Percentiles rank a stretch among this genome's conserved stretches.
Conservation (phyloP, 306 rosid genomes). For the Casuarina glauca region DNA sequence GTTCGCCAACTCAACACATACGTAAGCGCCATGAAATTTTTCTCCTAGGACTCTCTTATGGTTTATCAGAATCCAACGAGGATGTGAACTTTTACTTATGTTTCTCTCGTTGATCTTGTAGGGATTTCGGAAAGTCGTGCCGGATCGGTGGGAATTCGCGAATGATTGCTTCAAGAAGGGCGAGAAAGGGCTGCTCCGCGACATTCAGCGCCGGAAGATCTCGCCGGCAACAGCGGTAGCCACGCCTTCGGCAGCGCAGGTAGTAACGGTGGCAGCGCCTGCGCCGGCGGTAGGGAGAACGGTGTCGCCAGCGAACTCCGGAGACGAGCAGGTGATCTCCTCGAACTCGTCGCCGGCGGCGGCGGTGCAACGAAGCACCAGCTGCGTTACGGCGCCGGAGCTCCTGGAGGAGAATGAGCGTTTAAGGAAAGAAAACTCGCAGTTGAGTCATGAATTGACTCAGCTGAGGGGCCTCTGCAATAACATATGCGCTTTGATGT, state of each 20-base stretch:
- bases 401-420: constrained; percentile 79
- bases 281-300: constrained; percentile 18
- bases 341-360: constrained; percentile 76
- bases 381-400: constrained; percentile 70
- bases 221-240: constrained; percentile 14
- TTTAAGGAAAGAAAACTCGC: constrained; percentile 77
- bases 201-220: constrained; percentile 84
- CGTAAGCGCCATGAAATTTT: constrained; percentile 30
- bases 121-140: constrained; percentile 97
- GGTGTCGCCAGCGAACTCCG: constrained; percentile 76
- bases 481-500: constrained; percentile 69
- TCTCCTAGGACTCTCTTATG: too few relatives aligned
- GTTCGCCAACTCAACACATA: constrained; percentile 98
- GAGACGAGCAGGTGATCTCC: constrained; percentile 86
- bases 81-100: background rate
- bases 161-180: constrained; percentile 79
- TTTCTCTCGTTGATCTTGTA: constrained; percentile 15
- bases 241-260: background rate
- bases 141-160: constrained; percentile 97
- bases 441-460: constrained; percentile 71
- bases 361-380: constrained; percentile 41
- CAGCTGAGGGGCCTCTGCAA: constrained; percentile 74
- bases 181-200: constrained; percentile 75
- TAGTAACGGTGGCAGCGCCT: constrained; percentile 46
- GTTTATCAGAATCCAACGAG: constrained; percentile 11